These are phyloP conservation scores for Solanum paucissectum DNA, from an alignment of 257 asterid genomes.

Conservation along the genomic window DNA sequence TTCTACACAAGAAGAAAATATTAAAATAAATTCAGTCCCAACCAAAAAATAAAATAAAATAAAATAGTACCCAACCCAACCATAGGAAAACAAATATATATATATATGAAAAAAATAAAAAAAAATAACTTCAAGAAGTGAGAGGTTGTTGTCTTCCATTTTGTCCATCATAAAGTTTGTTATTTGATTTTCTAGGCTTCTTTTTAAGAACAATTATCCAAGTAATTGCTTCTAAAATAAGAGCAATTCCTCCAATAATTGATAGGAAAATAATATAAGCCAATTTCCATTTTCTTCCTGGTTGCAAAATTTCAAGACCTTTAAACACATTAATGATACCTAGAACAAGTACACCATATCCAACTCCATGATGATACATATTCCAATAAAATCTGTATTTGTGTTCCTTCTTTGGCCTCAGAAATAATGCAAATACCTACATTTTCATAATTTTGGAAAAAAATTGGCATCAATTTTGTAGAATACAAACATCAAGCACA, in stretches of 20 bases:
- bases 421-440: conserved; percentile 53
- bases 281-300: conserved; percentile 51
- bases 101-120: neutral
- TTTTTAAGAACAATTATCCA: conserved; percentile 54
- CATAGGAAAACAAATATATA: neutral
- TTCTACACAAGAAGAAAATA: neutral
- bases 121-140: neutral
- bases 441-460: neutral
- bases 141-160: conserved; percentile 31
- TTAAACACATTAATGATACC: conserved; percentile 73
- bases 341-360: conserved; percentile 47
- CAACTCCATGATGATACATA: conserved; percentile 70
- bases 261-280: conserved; percentile 39
- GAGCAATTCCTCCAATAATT: conserved; percentile 40
- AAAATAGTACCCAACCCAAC: neutral
- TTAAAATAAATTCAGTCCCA: neutral
- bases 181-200: conserved; percentile 26
- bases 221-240: conserved; percentile 48
- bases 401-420: conserved; percentile 80
- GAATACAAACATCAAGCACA: neutral
- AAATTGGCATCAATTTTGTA: neutral
- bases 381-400: conserved; percentile 76
- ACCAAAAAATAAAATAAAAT: neutral
- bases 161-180: conserved; percentile 47
- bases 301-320: conserved; percentile 56